These are phyloP conservation scores for Piper longum DNA, from an alignment of 164 flowering plant species.

Conservation along the genomic window DNA sequence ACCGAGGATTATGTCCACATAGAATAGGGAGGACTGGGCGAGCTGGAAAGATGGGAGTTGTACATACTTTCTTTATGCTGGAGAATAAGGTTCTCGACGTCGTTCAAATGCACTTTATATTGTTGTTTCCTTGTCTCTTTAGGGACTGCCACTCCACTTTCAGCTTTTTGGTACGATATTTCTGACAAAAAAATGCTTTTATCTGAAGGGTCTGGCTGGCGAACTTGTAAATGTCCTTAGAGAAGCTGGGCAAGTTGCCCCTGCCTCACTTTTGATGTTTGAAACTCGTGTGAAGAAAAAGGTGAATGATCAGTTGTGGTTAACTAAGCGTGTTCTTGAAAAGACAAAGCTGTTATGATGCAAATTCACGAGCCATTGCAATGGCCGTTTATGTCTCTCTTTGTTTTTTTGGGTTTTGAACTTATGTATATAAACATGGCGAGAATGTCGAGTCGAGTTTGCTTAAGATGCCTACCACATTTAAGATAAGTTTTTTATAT, in stretches of 20 bases:
- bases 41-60: slow-evolving; percentile 97
- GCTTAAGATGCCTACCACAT: too few species aligned
- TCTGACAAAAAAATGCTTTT: slow-evolving; percentile 14
- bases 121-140: background rate
- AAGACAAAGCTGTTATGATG: too few species aligned
- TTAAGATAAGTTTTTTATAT: background rate
- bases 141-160: background rate
- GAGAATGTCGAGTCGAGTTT: too few species aligned
- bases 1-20: slow-evolving; percentile 91
- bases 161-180: background rate
- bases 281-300: slow-evolving; percentile 97
- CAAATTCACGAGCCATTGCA: too few species aligned
- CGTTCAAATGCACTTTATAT: background rate
- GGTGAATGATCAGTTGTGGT: slow-evolving; percentile 20
- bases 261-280: slow-evolving; percentile 57
- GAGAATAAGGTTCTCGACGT: slow-evolving; percentile 63
- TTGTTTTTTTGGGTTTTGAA: too few species aligned
- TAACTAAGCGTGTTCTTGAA: background rate
- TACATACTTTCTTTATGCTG: slow-evolving; percentile 85
- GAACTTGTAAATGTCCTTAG: slow-evolving; percentile 90
- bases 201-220: slow-evolving; percentile 74
- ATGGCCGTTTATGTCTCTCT: too few species aligned
- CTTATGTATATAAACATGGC: too few species aligned
- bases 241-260: slow-evolving; percentile 86
- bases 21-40: slow-evolving; percentile 97